Conservation (phyloP, 2,329 filamentous ascomycete genomes). For the Penicillium vulpinum region DNA sequence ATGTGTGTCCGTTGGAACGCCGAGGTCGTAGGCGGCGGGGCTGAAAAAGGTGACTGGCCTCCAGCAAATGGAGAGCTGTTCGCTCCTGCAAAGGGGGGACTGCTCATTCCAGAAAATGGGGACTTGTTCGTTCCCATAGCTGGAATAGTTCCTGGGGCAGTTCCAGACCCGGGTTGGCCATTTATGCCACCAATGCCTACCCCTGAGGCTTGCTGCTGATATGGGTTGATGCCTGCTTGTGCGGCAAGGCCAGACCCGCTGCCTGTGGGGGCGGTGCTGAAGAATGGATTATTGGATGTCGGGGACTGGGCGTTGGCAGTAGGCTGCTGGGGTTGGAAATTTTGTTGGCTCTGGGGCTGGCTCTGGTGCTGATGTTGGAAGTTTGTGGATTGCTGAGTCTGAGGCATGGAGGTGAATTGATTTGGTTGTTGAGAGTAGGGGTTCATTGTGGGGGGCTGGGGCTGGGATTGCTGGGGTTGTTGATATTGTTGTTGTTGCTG, state of each 20-base stretch:
- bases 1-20: slow-evolving; percentile 38
- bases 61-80: slow-evolving; percentile 5
- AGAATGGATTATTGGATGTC: slow-evolving; percentile 31
- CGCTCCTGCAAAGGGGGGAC: slow-evolving; percentile 1
- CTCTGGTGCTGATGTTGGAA: slow-evolving; percentile 22
- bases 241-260: slow-evolving; percentile 25
- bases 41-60: slow-evolving; percentile 2
- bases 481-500: background rate
- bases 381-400: slow-evolving; percentile 22
- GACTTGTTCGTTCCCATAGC: background rate
- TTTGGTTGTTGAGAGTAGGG: slow-evolving; percentile 22
- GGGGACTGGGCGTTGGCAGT: background rate
- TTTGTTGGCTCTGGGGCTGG: slow-evolving; percentile 18
- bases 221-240: slow-evolving; percentile 22
- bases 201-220: slow-evolving; percentile 6
- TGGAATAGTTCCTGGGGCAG: background rate
- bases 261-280: slow-evolving; percentile 8
- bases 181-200: slow-evolving; percentile 3
- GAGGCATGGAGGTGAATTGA: slow-evolving; percentile 23
- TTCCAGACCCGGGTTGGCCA: background rate
- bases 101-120: slow-evolving; percentile 4
- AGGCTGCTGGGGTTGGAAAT: slow-evolving; percentile 10
- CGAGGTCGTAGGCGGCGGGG: slow-evolving; percentile 18
- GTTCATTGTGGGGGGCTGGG: slow-evolving; percentile 14
- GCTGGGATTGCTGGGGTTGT: slow-evolving; percentile 25